Conservation (phyloP, 495 filamentous ascomycete genomes). For the Penicilliopsis zonata region DNA sequence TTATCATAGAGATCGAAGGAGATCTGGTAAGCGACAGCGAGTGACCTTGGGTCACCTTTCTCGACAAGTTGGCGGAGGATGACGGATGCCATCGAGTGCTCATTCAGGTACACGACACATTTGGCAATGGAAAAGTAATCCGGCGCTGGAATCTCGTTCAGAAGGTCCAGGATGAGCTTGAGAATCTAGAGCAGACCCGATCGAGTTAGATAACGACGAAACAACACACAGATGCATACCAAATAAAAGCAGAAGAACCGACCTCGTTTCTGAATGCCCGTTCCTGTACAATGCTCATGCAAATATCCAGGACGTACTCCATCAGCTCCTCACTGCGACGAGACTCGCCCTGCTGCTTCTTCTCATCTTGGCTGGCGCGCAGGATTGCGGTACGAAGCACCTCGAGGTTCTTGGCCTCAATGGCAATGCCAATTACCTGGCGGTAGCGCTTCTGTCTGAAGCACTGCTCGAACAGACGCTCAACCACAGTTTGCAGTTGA, state of each 20-base stretch:
- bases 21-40: constrained; percentile 88
- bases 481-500: constrained; percentile 69
- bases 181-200: constrained; percentile 48
- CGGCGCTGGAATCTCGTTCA: constrained; percentile 77
- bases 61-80: constrained; percentile 74
- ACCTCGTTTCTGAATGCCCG: constrained; percentile 71
- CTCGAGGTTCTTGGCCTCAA: constrained; percentile 88
- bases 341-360: constrained; percentile 44
- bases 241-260: constrained; percentile 14
- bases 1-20: constrained; percentile 98
- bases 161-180: constrained; percentile 72
- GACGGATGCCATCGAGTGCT: constrained; percentile 81
- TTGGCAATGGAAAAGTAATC: constrained; percentile 98
- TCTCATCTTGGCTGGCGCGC: constrained; percentile 67
- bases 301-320: constrained; percentile 92
- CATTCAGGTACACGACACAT: constrained; percentile 92
- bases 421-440: constrained; percentile 96
- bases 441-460: constrained; percentile 77
- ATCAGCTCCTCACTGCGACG: constrained; percentile 80
- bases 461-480: constrained; percentile 84
- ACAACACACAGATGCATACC: constrained; percentile 1
- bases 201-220: constrained; percentile 13
- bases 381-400: constrained; percentile 82
- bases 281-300: constrained; percentile 96
- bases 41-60: constrained; percentile 62